phyloP scores from a whole-genome alignment of 257 asterid species.

The Penstemon eatonii region DNA sequence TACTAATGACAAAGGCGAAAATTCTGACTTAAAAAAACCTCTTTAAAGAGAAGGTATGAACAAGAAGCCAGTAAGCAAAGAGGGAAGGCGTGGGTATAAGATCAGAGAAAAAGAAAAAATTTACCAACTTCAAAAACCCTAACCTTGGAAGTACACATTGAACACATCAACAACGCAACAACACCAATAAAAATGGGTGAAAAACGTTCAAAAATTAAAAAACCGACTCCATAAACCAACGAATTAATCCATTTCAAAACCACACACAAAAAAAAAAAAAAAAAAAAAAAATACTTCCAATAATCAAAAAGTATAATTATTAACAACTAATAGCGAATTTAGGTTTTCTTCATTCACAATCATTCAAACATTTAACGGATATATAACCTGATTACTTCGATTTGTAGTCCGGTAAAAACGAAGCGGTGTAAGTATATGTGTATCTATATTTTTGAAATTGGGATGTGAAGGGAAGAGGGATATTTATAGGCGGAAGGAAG shows the following conservation, averaged over 20 bases:
- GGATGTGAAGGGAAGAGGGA: neutral
- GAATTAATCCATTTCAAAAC: conserved; percentile 9
- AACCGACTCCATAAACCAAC: neutral
- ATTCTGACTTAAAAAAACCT: neutral
- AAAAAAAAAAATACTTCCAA: neutral
- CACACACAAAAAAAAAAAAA: neutral
- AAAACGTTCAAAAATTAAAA: conserved; percentile 5
- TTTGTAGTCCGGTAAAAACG: neutral
- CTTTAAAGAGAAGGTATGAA: neutral
- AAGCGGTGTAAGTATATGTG: neutral
- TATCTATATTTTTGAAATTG: neutral
- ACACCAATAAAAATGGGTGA: neutral
- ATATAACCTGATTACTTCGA: conserved; percentile 32
- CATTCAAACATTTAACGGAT: neutral
- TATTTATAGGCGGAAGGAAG: neutral
- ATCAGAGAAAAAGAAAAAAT: neutral
- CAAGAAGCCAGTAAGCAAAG: neutral
- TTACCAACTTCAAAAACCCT: conserved; percentile 11
- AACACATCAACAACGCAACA: neutral
- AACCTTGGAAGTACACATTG: neutral
- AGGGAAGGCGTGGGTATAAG: neutral
- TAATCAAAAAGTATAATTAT: neutral
- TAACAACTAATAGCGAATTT: neutral
- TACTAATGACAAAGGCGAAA: too few species aligned
- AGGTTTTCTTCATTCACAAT: neutral